Percentiles rank a stretch among this genome's conserved stretches.
phyloP scores from a whole-genome alignment of 768 basidiomycete species.

The Aureoboletus auriporus region DNA sequence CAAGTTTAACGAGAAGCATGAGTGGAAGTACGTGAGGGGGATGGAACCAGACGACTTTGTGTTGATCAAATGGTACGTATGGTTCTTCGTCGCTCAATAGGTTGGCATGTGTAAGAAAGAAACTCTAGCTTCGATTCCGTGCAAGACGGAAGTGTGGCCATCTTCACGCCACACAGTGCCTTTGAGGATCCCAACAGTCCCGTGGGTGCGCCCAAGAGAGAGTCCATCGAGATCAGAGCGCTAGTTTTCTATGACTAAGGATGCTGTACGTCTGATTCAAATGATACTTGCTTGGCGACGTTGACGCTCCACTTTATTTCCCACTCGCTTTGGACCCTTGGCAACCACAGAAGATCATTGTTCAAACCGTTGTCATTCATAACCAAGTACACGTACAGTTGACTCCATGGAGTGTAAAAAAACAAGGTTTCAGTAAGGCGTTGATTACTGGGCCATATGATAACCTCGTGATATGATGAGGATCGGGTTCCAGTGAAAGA shows the following conservation, averaged over 20 bases:
- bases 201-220: slow-evolving; percentile 24
- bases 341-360: too few relatives aligned
- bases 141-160: slow-evolving; percentile 32
- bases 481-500: too few relatives aligned
- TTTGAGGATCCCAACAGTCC: slow-evolving; percentile 34
- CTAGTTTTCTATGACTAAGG: slow-evolving; percentile 35
- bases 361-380: too few relatives aligned
- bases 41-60: slow-evolving; percentile 44
- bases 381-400: too few relatives aligned
- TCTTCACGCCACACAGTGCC: slow-evolving; percentile 31
- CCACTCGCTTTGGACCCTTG: too few relatives aligned
- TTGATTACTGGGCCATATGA: too few relatives aligned
- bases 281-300: too few relatives aligned
- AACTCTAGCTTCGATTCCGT: slow-evolving; percentile 30
- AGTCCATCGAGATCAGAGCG: slow-evolving; percentile 35
- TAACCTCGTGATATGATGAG: too few relatives aligned
- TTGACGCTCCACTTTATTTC: too few relatives aligned
- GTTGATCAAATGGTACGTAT: slow-evolving; percentile 44
- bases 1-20: slow-evolving; percentile 35
- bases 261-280: too few relatives aligned
- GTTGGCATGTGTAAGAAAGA: background rate
- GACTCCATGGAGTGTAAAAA: too few relatives aligned
- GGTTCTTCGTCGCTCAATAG: background rate
- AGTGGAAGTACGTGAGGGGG: slow-evolving; percentile 44
- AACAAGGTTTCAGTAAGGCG: too few relatives aligned